Evolutionary conservation across 306 rosid species (phyloP).

Genomic region (Cicer yamashitae): DNA sequence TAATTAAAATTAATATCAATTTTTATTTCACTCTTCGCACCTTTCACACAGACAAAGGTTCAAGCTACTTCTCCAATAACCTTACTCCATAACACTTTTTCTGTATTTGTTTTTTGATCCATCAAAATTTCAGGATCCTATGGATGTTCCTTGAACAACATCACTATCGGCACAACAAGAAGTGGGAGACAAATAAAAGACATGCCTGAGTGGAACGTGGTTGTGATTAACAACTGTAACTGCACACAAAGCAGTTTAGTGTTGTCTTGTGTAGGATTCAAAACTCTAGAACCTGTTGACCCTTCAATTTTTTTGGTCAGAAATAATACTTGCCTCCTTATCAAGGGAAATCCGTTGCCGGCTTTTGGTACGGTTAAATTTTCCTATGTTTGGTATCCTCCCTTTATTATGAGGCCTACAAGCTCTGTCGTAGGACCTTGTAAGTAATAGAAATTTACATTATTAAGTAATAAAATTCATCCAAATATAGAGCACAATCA

Average conservation of each 20-base stretch:
- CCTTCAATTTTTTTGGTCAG: slow-evolving; percentile 42
- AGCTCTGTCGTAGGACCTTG: slow-evolving; percentile 45
- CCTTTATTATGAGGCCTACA: slow-evolving; percentile 50
- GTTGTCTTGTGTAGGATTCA: slow-evolving; percentile 55
- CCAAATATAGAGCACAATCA: too few relatives aligned
- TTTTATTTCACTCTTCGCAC: background rate
- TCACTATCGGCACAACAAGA: slow-evolving; percentile 54
- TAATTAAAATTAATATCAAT: background rate
- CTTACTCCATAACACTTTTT: too few relatives aligned
- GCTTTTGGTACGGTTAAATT: slow-evolving; percentile 42
- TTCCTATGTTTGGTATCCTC: slow-evolving; percentile 74
- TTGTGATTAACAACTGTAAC: slow-evolving; percentile 57
- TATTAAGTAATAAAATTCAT: too few relatives aligned
- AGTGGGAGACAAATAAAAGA: slow-evolving; percentile 55
- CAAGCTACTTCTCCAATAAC: too few relatives aligned
- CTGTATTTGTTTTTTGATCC: background rate
- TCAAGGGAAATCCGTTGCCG: slow-evolving; percentile 45
- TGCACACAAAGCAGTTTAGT: slow-evolving; percentile 50
- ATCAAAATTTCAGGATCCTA: slow-evolving; percentile 49
- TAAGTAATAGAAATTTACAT: background rate
- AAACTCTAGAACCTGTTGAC: slow-evolving; percentile 41
- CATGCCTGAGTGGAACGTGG: slow-evolving; percentile 65
- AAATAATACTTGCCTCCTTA: slow-evolving; percentile 53
- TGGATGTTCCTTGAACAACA: slow-evolving; percentile 53
- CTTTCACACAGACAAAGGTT: too few relatives aligned